Conservation (phyloP, 176 grass and related monocot genomes). For the Lolium multiflorum region DNA sequence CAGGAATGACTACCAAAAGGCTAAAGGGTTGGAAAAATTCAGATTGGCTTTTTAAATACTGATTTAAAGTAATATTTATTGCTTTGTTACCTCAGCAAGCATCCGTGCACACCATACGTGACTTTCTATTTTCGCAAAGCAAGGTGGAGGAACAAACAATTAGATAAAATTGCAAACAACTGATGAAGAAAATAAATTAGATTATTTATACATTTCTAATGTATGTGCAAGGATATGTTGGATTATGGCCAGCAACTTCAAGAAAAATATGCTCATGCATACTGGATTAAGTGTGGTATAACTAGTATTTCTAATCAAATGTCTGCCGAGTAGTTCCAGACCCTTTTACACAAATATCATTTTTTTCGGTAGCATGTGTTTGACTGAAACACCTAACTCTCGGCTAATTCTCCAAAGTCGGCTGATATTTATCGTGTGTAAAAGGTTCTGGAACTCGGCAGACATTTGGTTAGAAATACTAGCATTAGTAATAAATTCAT, state of each 20-base stretch:
- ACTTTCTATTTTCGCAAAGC: not conserved
- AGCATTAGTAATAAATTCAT: too few species aligned
- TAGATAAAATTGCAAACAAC: not conserved
- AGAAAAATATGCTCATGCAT: not conserved
- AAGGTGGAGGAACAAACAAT: not conserved
- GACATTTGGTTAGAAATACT: too few species aligned
- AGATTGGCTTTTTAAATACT: not conserved
- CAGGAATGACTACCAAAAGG: not conserved
- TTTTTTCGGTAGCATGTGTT: too few species aligned
- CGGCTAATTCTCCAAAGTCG: too few species aligned
- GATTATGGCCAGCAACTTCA: not conserved
- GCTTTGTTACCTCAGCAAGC: not conserved
- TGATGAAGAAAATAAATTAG: too few species aligned
- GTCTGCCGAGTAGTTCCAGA: too few species aligned
- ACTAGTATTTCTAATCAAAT: too few species aligned
- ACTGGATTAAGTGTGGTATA: not conserved
- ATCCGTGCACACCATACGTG: slow-evolving; percentile 17
- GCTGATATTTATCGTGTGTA: too few species aligned
- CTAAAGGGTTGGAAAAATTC: not conserved
- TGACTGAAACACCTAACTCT: too few species aligned
- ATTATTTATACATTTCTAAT: slow-evolving; percentile 1
- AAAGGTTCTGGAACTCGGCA: too few species aligned
- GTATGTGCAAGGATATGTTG: not conserved
- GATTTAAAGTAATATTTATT: not conserved
- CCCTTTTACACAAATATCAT: too few species aligned